phyloP scores from a whole-genome alignment of 75 land plant species.

The Isoetes taiwanensis region DNA sequence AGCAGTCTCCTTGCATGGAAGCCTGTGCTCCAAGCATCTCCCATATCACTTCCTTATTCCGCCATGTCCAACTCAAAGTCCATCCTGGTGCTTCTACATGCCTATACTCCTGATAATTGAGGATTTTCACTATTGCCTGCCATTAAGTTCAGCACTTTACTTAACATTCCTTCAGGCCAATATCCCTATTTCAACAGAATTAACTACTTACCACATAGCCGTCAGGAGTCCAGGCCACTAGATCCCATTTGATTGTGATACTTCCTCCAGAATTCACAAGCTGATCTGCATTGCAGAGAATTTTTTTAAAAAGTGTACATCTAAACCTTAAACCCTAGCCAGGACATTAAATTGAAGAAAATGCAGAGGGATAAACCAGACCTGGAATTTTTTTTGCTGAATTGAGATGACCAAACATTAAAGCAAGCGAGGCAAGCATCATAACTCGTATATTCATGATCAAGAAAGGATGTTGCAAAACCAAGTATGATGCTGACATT shows the following conservation, averaged over 20 bases:
- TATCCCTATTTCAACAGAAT: conserved; percentile 2
- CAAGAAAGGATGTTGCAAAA: too few relatives aligned
- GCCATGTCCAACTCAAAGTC: conserved; percentile 7
- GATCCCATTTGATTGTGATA: conserved; percentile 11
- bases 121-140: neutral
- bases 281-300: conserved; percentile 6
- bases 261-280: conserved; percentile 6
- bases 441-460: too few relatives aligned
- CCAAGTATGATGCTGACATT: too few relatives aligned
- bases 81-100: conserved; percentile 2
- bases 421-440: too few relatives aligned
- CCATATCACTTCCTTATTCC: neutral
- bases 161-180: too few relatives aligned
- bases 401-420: too few relatives aligned
- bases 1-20: neutral
- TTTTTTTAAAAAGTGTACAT: too few relatives aligned
- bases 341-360: too few relatives aligned
- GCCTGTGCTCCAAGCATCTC: conserved; percentile 3
- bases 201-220: conserved; percentile 11
- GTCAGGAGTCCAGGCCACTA: conserved; percentile 6
- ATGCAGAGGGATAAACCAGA: too few relatives aligned
- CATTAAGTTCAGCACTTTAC: too few relatives aligned
- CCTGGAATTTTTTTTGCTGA: too few relatives aligned
- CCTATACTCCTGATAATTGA: neutral
- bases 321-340: too few relatives aligned